Evolutionary conservation across 148 eudicot species (phyloP).

Genomic region (Rhododendron vialii): DNA sequence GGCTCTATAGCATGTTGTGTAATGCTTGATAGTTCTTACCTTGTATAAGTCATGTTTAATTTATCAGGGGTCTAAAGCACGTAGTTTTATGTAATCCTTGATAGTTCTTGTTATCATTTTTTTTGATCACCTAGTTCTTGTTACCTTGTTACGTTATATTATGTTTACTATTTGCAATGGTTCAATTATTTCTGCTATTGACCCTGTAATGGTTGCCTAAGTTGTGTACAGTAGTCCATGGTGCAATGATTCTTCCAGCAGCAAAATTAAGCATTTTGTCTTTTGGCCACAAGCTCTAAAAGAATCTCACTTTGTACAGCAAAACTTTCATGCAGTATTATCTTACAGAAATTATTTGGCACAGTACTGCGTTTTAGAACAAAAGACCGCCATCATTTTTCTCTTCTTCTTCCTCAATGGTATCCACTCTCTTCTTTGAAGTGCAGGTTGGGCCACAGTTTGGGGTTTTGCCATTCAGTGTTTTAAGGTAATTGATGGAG

Average conservation of each 20-base stretch:
- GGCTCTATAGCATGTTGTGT: background rate
- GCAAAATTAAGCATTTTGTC: background rate
- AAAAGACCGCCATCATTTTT: background rate
- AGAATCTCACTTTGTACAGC: background rate
- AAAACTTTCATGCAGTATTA: background rate
- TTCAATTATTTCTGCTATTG: background rate
- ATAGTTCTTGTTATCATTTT: constrained; percentile 8
- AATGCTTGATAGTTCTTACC: background rate
- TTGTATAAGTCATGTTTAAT: background rate
- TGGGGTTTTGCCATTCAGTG: background rate
- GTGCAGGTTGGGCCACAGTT: background rate
- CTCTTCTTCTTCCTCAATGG: background rate
- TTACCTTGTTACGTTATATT: constrained; percentile 15
- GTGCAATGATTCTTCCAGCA: background rate
- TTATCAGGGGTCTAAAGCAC: constrained; percentile 20
- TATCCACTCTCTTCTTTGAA: background rate
- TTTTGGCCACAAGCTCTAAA: background rate
- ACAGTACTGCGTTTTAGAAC: background rate
- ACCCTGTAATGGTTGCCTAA: background rate
- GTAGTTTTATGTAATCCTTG: constrained; percentile 32
- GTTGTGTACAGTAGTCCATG: background rate
- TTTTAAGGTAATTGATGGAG: background rate
- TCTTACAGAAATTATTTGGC: background rate
- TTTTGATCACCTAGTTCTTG: background rate
- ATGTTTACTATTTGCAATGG: background rate